Base-by-base conservation (phyloP, 2,329 filamentous ascomycete species). In the Seiridium unicorne region DNA sequence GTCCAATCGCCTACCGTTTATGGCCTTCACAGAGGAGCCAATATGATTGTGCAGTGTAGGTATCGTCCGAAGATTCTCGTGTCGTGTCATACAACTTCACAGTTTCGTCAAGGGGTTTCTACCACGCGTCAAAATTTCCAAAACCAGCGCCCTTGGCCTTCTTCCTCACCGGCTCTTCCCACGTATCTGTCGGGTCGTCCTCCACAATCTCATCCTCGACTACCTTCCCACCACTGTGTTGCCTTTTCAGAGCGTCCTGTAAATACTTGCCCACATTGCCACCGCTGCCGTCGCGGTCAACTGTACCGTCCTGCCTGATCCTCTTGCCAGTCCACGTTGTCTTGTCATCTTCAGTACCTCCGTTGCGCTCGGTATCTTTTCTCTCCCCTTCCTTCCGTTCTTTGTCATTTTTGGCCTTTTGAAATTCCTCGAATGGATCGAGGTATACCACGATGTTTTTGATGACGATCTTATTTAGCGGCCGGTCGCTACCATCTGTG, bases 291-390 rank as follows among this genome's bases (percentile, higher is more conserved):
- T 70, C 73, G 35, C 73, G 71, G 1, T 82, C 82, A 1, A 86
- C 79, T 0, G 81, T 85, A 1, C 87, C 89, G 68, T 89, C 86
- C 1, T 80, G 82, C 34, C 93, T 81, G 55, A 99, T 86, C 46
- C 93, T 82, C 78, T 98, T 99, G 3, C 95, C 95, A 3, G 95
- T 98, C 95, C 95, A 99, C 3, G 95, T 99, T 2, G 91, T 89
- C 72, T 86, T 87, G 69, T 98, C 93, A 70, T 97, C 94, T 58
- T 96, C 94, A 1, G 88, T 90, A 3, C 90, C 91, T 35, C 91
- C 92, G 58, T 81, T 79, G 60, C 79, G 78, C 69, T 81, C 80
- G 9, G 91, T 79, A 66, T 89, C 85, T 62, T 88, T 88, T 61
- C 84, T 83, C 58, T 84, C 78, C 60, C 82, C 80, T 44, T 84